Base-by-base conservation (phyloP, 495 filamentous ascomycete genomes). In the Evansstolkia leycettana region DNA sequence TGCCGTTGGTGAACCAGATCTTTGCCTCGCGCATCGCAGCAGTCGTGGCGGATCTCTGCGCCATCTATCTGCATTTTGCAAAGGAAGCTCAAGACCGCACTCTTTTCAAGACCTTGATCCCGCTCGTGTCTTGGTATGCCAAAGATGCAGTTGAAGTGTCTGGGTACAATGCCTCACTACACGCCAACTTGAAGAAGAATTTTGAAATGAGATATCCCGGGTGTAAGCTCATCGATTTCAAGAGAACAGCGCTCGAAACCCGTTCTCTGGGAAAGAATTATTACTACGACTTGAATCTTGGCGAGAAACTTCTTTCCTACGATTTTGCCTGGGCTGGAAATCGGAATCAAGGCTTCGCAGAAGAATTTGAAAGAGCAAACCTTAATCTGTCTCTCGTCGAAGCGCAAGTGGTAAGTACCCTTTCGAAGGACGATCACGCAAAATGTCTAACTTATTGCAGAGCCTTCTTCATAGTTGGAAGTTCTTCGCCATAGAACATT, bases 331-430 rank as follows among this genome's bases (percentile, higher is more conserved):
- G 90, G 90, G 58, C 53, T 26, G 78, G 80, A 19, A 71, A 55
- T 25, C 65, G 72, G 26, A 72, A 76, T 39, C 57, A 67, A 39
- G 88, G 89, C 0, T 89, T 93, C 57, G 62, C 64, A 35, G 69
- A 69, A 20, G 92, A 96, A 50, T 75, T 96, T 52, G 74, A 75
- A 48, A 73, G 71, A 42, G 90, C 88, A 24, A 96, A 98, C 54
- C 50, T 82, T 45, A 95, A 96, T 51, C 50, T 98, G 37, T 90
- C 85, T 13, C 62, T 94, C 11, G 84, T 96, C 29, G 86, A 95
- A 50, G 79, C 89, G 24, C 85, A 96, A 63, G 74, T 90, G 41
- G 80, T 87, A 72, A 63, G 83, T 73, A 40, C 30, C 34, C 12
- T 3, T 23, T 25, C 29, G 11, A 2, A 7, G 1, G 14, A 29